Percentiles rank a stretch among this genome's conserved stretches.
Evolutionary conservation across 345 rosid species (phyloP).

Genomic region (Hibiscus syriacus): DNA sequence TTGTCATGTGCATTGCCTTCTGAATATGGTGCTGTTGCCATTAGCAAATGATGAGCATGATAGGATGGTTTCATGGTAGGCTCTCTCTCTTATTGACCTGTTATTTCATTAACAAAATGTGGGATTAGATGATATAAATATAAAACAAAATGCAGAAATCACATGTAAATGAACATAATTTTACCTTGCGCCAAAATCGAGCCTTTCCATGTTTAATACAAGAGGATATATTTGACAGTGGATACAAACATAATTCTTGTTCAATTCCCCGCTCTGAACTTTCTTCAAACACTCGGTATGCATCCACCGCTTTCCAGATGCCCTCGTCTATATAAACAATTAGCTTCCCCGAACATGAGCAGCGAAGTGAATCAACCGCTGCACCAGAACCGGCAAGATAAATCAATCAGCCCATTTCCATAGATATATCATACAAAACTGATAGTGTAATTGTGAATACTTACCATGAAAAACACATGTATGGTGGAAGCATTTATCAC

Average conservation of each 20-base stretch:
- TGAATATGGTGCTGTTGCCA: not conserved
- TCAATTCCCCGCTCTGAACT: not conserved
- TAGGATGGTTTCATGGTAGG: not conserved
- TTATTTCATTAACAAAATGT: not conserved
- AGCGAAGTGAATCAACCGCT: constrained; percentile 33
- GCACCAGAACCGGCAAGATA: not conserved
- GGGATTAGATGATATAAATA: not conserved
- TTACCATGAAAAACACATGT: constrained; percentile 52
- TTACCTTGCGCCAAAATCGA: not conserved
- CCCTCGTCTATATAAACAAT: constrained; percentile 30
- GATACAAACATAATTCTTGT: not conserved
- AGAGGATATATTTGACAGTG: not conserved
- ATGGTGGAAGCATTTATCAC: constrained; percentile 19
- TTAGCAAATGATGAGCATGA: not conserved
- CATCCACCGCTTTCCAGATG: constrained; percentile 29
- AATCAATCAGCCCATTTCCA: not conserved
- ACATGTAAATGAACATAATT: not conserved
- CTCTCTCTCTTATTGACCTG: not conserved
- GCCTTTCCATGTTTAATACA: not conserved
- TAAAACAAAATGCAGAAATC: not conserved
- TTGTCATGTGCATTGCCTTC: not conserved
- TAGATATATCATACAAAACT: too few relatives aligned
- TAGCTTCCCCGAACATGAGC: constrained; percentile 28
- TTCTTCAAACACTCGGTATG: constrained; percentile 23
- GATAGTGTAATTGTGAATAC: not conserved